phyloP scores from a whole-genome alignment of 306 rosid species.

The Lotus japonicus region DNA sequence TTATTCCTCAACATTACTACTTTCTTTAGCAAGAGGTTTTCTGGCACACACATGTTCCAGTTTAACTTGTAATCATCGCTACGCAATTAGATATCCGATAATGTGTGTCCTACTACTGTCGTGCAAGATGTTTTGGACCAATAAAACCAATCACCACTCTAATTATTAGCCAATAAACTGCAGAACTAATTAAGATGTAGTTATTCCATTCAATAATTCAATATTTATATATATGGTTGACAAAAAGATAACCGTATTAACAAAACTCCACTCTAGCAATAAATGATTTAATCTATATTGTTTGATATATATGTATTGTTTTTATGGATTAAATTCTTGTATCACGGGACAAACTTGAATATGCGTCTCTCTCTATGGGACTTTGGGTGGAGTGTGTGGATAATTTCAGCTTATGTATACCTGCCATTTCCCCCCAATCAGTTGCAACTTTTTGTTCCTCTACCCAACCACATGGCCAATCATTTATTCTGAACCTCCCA shows the following conservation, averaged over 20 bases:
- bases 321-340: background rate
- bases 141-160: background rate
- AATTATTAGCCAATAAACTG: background rate
- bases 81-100: background rate
- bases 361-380: background rate
- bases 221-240: background rate
- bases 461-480: conserved; percentile 32
- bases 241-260: no score
- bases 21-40: no score
- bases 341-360: conserved; percentile 9
- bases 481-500: conserved; percentile 27
- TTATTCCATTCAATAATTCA: background rate
- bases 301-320: no score
- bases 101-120: conserved; percentile 27
- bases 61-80: background rate
- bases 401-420: conserved; percentile 12
- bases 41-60: no score
- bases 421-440: conserved; percentile 3
- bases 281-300: background rate
- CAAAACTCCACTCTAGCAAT: background rate
- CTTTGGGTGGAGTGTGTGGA: conserved; percentile 26
- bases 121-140: conserved; percentile 28
- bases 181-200: background rate
- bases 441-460: conserved; percentile 1
- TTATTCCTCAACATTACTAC: no score